These are phyloP conservation scores for Pichia kluyveri DNA, from an alignment of 805 yeast species.

Conservation along the genomic window DNA sequence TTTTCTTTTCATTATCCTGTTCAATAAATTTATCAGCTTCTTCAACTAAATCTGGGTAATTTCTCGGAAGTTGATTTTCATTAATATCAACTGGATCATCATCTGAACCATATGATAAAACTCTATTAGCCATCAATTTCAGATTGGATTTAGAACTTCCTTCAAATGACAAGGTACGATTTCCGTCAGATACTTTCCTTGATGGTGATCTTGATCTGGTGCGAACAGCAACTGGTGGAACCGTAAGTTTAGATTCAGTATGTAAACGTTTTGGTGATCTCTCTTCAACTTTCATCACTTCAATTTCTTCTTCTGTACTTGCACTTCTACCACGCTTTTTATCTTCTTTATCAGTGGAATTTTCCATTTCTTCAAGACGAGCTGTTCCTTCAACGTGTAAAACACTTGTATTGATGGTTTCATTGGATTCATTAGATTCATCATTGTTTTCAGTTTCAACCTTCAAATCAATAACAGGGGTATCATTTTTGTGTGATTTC, in stretches of 20 bases:
- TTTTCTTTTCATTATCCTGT: constrained; percentile 6
- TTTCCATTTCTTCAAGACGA: too few species aligned
- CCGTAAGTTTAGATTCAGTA: constrained; percentile 3
- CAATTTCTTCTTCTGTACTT: background rate
- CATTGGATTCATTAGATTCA: too few species aligned
- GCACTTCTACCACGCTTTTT: constrained; percentile 2
- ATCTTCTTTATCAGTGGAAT: too few species aligned
- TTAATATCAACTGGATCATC: constrained; percentile 10
- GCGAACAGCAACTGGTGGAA: constrained; percentile 9
- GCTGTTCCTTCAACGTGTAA: too few species aligned
- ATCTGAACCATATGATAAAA: constrained; percentile 23
- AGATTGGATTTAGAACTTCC: background rate
- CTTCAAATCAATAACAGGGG: too few species aligned
- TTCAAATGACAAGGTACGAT: background rate
- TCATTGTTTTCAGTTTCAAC: too few species aligned
- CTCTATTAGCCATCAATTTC: constrained; percentile 12
- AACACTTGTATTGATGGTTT: too few species aligned
- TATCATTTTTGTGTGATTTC: too few species aligned
- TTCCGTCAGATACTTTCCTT: constrained; percentile 8
- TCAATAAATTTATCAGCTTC: constrained; percentile 24
- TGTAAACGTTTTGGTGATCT: background rate
- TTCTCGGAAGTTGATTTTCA: constrained; percentile 15
- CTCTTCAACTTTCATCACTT: background rate
- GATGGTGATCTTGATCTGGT: constrained; percentile 21
- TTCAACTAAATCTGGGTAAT: constrained; percentile 16